Conservation (phyloP, 148 eudicot genomes). For the Rhododendron mucronatum region DNA sequence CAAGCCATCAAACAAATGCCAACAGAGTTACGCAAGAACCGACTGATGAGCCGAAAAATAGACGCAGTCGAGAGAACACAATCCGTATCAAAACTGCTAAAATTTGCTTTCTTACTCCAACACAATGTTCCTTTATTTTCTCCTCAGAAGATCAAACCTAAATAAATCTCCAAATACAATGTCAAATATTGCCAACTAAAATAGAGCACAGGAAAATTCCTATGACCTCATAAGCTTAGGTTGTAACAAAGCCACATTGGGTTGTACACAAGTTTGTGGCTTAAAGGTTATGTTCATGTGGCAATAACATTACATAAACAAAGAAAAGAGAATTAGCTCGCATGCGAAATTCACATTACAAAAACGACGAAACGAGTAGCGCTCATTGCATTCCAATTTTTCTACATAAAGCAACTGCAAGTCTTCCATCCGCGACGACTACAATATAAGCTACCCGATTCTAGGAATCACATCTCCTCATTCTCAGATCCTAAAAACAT, state of each 20-base stretch:
- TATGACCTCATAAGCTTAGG: no score
- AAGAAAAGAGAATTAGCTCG: no score
- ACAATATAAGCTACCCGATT: neutral
- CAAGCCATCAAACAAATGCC: neutral
- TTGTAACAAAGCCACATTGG: no score
- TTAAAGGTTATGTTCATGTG: no score
- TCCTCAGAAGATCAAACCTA: neutral
- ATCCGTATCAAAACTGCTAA: neutral
- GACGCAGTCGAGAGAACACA: neutral
- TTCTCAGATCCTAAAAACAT: neutral
- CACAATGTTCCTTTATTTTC: neutral
- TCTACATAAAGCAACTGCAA: neutral
- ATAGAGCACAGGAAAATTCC: neutral
- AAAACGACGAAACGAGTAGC: no score
- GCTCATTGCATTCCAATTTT: no score
- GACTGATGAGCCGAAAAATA: neutral
- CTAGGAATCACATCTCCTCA: neutral
- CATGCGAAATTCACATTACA: no score
- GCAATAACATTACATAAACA: no score
- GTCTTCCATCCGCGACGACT: neutral
- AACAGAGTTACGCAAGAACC: neutral
- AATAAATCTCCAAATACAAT: neutral
- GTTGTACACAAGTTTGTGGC: no score
- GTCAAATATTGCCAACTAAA: neutral
- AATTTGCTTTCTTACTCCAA: neutral